Evolutionary conservation across 306 rosid species (phyloP).

Genomic region (Betula pendula): DNA sequence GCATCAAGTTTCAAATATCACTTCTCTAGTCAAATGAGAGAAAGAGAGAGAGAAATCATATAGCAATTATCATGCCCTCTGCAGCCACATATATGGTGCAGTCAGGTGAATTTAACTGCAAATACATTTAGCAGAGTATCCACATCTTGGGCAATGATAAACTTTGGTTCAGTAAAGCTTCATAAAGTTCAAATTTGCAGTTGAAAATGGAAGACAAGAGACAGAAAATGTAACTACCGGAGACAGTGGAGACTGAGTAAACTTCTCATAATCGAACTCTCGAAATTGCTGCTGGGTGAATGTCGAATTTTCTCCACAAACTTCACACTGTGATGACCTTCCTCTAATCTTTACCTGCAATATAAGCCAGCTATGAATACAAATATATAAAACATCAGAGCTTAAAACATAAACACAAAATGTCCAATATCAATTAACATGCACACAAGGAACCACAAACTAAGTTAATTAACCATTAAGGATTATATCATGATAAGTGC

Average conservation of each 20-base stretch:
- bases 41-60: not conserved
- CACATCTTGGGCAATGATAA: not conserved
- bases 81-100: too few relatives aligned
- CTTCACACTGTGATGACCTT: conserved; percentile 71
- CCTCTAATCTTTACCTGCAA: conserved; percentile 93
- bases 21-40: conserved; percentile 5
- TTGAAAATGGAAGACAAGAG: not conserved
- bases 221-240: conserved; percentile 43
- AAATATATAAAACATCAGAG: not conserved
- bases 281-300: conserved; percentile 58
- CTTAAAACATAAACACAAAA: not conserved
- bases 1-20: conserved; percentile 32
- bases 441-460: not conserved
- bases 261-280: conserved; percentile 85
- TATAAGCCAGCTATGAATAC: conserved; percentile 12
- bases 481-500: not conserved
- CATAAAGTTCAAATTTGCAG: not conserved
- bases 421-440: not conserved
- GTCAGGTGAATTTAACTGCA: not conserved
- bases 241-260: conserved; percentile 73
- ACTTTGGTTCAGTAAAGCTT: not conserved
- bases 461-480: not conserved
- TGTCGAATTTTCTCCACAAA: conserved; percentile 67
- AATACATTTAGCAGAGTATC: not conserved
- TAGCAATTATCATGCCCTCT: not conserved